phyloP scores from a whole-genome alignment of 805 yeast genomes.

The Kodamaea kaohsiungensis region DNA sequence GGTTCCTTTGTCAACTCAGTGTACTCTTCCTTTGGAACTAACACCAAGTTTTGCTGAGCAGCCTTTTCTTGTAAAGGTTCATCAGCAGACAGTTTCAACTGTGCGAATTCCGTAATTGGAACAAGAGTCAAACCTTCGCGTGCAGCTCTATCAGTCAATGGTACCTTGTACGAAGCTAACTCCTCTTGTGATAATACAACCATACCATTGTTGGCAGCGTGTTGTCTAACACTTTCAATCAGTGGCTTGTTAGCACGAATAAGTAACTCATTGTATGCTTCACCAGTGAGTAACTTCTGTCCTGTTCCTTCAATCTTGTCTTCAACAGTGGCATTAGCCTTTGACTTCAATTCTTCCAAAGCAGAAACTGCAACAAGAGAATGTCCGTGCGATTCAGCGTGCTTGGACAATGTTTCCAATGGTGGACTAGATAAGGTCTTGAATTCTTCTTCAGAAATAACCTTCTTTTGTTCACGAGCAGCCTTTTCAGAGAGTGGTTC shows the following conservation, averaged over 20 bases:
- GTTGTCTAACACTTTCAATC: constrained; percentile 19
- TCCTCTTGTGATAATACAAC: constrained; percentile 26
- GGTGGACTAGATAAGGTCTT: constrained; percentile 15
- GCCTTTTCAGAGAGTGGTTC: constrained; percentile 14
- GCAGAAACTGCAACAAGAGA: constrained; percentile 1
- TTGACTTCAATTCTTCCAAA: constrained; percentile 8
- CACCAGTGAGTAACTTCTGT: constrained; percentile 20
- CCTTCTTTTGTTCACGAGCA: constrained; percentile 4
- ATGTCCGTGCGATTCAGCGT: constrained; percentile 1
- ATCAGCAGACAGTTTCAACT: constrained; percentile 16
- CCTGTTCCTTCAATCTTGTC: constrained; percentile 20
- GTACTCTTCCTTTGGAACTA: constrained; percentile 14
- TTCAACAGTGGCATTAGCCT: constrained; percentile 16
- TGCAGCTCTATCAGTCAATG: constrained; percentile 6
- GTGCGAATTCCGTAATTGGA: constrained; percentile 11
- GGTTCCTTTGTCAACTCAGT: constrained; percentile 8
- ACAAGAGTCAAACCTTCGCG: constrained; percentile 13
- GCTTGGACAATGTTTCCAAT: background rate
- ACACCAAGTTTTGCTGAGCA: constrained; percentile 16
- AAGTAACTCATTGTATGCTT: constrained; percentile 23
- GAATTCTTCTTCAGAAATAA: constrained; percentile 14
- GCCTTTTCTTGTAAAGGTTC: constrained; percentile 19
- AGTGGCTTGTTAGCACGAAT: constrained; percentile 19
- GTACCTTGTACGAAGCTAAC: constrained; percentile 12
- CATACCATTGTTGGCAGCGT: constrained; percentile 31